phyloP scores from a whole-genome alignment of 78 protist species.

The Guillardia theta region DNA sequence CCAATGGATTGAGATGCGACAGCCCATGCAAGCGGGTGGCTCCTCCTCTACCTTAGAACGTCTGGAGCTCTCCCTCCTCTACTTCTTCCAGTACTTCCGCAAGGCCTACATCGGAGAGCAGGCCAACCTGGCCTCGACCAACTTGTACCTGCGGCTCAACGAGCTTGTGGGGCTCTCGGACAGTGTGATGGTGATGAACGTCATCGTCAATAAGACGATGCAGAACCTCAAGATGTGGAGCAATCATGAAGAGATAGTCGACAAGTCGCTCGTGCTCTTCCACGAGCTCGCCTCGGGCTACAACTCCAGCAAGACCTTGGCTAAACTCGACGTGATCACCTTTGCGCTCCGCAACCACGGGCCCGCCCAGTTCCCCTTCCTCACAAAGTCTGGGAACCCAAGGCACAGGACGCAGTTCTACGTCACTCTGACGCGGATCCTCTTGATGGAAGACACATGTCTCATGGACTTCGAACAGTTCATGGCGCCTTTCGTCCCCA shows the following conservation, averaged over 20 bases:
- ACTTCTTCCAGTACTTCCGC: constrained; percentile 50
- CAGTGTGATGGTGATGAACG: constrained; percentile 8
- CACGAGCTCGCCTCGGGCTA: constrained; percentile 49
- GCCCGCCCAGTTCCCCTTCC: constrained; percentile 26
- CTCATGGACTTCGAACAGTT: neutral
- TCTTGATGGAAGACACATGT: neutral
- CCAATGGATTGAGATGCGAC: neutral
- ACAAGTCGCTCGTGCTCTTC: constrained; percentile 39
- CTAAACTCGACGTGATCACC: constrained; percentile 11
- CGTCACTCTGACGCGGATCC: neutral
- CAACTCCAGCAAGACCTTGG: neutral
- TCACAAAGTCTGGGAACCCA: neutral
- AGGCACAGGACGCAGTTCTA: constrained; percentile 47
- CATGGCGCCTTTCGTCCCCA: neutral
- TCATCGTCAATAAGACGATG: constrained; percentile 3
- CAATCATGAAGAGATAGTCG: neutral
- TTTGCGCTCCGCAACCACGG: neutral
- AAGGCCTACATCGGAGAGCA: constrained; percentile 50
- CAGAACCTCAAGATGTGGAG: neutral
- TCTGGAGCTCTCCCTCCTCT: constrained; percentile 25
- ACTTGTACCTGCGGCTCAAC: neutral
- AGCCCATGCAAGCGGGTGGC: neutral
- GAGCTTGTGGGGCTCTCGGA: constrained; percentile 21
- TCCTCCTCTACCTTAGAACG: neutral
- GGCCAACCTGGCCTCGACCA: neutral